phyloP scores from a whole-genome alignment of 495 filamentous ascomycete genomes.

The Cercophora scortea region DNA sequence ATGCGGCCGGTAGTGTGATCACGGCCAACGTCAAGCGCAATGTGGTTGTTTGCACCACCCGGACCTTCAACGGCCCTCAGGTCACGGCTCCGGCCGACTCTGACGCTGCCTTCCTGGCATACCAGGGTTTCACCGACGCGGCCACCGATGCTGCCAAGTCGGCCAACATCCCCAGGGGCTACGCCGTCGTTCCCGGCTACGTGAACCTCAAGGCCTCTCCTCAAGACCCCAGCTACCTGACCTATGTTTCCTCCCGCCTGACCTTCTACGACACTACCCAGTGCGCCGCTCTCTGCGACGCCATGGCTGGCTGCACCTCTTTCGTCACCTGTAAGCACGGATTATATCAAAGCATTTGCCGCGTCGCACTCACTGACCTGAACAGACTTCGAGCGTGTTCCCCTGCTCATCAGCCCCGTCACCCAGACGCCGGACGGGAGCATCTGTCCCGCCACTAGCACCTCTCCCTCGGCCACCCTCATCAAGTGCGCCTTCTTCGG shows the following conservation, averaged over 20 bases:
- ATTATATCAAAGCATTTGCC: not conserved
- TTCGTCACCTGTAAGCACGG: constrained; percentile 12
- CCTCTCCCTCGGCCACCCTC: constrained; percentile 40
- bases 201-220: constrained; percentile 7
- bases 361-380: not conserved
- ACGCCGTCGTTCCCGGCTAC: constrained; percentile 7
- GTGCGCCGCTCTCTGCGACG: constrained; percentile 9
- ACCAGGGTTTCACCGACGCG: not conserved
- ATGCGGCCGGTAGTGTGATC: not conserved
- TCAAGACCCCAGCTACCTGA: constrained; percentile 7
- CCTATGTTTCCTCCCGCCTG: constrained; percentile 8
- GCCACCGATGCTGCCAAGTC: not conserved
- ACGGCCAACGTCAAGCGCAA: constrained; percentile 1
- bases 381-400: constrained; percentile 13
- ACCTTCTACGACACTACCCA: constrained; percentile 3
- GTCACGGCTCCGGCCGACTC: constrained; percentile 2
- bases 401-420: constrained; percentile 5
- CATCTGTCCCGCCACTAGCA: constrained; percentile 25
- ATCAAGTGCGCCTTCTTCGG: constrained; percentile 50
- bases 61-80: constrained; percentile 11
- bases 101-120: constrained; percentile 3
- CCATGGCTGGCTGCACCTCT: constrained; percentile 1
- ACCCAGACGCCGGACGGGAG: constrained; percentile 9
- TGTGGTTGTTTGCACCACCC: constrained; percentile 4
- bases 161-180: constrained; percentile 4